These are phyloP conservation scores for Guadua angustifolia DNA, from an alignment of 176 grass and related monocot species.

Conservation along the genomic window DNA sequence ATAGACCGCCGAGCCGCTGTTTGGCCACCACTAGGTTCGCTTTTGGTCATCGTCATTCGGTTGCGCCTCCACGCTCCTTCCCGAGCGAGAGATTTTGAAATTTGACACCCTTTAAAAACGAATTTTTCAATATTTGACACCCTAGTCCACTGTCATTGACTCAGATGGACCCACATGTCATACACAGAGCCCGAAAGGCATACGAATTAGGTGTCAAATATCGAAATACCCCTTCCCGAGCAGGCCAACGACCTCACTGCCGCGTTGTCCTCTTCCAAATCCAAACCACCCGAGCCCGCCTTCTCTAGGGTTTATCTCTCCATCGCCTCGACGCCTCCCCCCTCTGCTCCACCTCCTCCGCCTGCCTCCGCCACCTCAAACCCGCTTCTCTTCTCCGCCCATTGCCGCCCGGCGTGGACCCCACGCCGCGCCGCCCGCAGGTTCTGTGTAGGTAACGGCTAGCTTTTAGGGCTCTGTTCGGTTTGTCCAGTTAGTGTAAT, in stretches of 20 bases:
- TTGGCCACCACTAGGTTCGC: too few relatives aligned
- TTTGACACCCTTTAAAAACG: too few relatives aligned
- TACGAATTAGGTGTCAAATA: too few relatives aligned
- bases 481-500: not conserved
- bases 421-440: constrained; percentile 52
- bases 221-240: not conserved
- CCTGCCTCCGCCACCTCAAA: constrained; percentile 69
- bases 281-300: constrained; percentile 39
- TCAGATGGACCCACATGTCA: too few relatives aligned
- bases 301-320: constrained; percentile 53
- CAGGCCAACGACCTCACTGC: not conserved
- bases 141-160: too few relatives aligned
- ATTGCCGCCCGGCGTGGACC: constrained; percentile 47
- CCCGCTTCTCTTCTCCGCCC: constrained; percentile 58
- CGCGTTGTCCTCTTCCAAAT: constrained; percentile 59
- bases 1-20: too few relatives aligned
- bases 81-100: too few relatives aligned
- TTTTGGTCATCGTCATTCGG: too few relatives aligned
- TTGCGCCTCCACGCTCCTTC: not conserved
- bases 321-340: constrained; percentile 41
- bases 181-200: too few relatives aligned
- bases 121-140: too few relatives aligned
- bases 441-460: constrained; percentile 62
- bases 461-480: not conserved
- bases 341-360: constrained; percentile 60